Conservation (phyloP, 345 rosid genomes). For the Passiflora organensis region DNA sequence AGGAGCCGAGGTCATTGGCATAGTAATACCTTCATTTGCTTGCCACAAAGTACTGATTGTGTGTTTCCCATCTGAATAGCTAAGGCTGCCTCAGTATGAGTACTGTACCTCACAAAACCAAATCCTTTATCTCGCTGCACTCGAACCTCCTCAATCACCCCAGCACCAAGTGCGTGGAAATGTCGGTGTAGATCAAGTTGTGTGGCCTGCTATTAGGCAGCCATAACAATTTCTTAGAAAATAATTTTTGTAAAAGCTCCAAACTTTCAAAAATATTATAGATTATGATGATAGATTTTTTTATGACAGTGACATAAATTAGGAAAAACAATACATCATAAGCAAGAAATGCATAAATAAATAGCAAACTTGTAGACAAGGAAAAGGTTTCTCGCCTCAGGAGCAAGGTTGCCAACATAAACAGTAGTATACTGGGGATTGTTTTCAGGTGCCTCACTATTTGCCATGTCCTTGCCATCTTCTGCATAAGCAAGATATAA, state of each 20-base stretch:
- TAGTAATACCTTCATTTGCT: slow-evolving; percentile 70
- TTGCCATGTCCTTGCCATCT: slow-evolving; percentile 75
- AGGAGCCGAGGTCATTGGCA: not conserved
- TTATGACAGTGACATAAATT: not conserved
- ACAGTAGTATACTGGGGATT: slow-evolving; percentile 93
- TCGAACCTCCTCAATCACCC: slow-evolving; percentile 91
- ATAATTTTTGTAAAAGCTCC: not conserved
- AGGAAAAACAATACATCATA: not conserved
- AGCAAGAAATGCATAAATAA: not conserved
- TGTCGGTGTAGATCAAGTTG: slow-evolving; percentile 89
- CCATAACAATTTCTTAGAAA: not conserved
- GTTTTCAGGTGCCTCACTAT: slow-evolving; percentile 81
- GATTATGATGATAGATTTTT: no score
- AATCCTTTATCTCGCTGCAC: slow-evolving; percentile 96
- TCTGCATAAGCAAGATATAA: slow-evolving; percentile 42
- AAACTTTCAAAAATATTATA: no score
- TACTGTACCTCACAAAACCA: slow-evolving; percentile 90
- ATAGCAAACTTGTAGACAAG: not conserved
- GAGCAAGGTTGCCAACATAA: slow-evolving; percentile 91
- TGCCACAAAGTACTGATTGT: slow-evolving; percentile 69
- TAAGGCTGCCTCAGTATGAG: slow-evolving; percentile 81
- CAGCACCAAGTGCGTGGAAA: slow-evolving; percentile 84
- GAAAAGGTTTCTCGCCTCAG: slow-evolving; percentile 50
- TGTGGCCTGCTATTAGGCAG: slow-evolving; percentile 49
- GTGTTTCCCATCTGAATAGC: slow-evolving; percentile 90